phyloP scores from a whole-genome alignment of 148 eudicot species.

The Beta vulgaris region DNA sequence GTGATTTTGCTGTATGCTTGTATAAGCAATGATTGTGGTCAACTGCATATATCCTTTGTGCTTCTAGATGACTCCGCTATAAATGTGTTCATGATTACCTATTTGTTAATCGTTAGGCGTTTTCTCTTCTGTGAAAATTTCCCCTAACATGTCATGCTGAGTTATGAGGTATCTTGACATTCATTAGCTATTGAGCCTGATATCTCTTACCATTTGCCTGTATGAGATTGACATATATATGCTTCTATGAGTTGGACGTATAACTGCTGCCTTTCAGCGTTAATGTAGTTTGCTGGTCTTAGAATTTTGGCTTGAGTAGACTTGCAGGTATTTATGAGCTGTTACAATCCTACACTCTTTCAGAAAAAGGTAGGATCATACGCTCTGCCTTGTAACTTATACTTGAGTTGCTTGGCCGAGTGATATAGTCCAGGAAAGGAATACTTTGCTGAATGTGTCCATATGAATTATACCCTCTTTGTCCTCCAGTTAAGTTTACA shows the following conservation, averaged over 20 bases:
- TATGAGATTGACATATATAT: background rate
- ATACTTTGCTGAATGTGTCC: background rate
- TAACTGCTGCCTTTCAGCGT: background rate
- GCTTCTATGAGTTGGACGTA: background rate
- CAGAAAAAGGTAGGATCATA: too few species aligned
- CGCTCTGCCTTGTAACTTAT: background rate
- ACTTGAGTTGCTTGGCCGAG: background rate
- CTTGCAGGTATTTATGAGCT: background rate
- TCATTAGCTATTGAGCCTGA: background rate
- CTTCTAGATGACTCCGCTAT: background rate
- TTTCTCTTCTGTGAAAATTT: background rate
- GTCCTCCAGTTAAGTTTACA: background rate
- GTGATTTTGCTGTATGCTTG: background rate
- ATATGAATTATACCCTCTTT: background rate
- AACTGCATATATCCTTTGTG: background rate
- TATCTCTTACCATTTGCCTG: background rate
- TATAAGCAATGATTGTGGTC: background rate
- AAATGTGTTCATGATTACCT: too few species aligned
- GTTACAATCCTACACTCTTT: background rate
- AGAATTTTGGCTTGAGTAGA: background rate
- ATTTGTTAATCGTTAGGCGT: background rate
- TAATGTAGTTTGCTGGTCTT: background rate
- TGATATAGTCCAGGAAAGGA: background rate
- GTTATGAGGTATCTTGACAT: background rate
- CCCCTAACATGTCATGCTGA: background rate